Evolutionary conservation across 192 early-diverging fungal species (phyloP).

Genomic region (Geranomyces michiganensis): DNA sequence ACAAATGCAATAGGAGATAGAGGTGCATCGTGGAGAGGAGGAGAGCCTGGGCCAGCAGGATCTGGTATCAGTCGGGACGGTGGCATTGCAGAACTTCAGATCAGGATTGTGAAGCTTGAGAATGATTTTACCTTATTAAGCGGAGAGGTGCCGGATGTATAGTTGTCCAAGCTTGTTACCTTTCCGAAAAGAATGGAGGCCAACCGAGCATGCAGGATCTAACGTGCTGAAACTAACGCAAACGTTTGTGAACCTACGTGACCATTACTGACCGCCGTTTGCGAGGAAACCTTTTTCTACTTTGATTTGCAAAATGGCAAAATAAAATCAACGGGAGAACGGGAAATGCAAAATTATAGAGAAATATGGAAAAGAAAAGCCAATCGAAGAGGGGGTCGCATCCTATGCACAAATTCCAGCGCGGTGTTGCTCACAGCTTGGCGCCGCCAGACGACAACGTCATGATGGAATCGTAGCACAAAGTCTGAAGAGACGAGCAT

Average conservation of each 20-base stretch:
- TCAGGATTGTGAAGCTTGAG: too few relatives aligned
- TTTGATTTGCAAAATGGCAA: background rate
- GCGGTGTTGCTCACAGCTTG: background rate
- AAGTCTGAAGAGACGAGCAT: conserved; percentile 6
- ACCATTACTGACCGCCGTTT: too few relatives aligned
- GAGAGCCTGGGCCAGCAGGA: background rate
- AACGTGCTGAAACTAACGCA: too few relatives aligned
- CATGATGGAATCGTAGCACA: conserved; percentile 22
- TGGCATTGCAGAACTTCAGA: background rate
- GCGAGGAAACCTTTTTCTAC: background rate
- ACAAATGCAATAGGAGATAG: background rate
- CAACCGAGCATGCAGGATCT: too few relatives aligned
- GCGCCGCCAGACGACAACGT: conserved; percentile 7
- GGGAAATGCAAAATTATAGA: background rate
- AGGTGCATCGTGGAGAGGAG: background rate
- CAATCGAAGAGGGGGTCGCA: background rate
- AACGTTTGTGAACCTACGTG: too few relatives aligned
- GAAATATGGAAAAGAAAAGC: background rate
- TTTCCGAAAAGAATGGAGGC: too few relatives aligned
- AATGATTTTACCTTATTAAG: too few relatives aligned
- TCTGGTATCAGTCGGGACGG: background rate
- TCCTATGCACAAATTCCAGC: background rate
- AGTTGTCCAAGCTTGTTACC: too few relatives aligned
- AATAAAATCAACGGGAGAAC: background rate
- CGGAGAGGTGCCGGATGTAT: too few relatives aligned